Conservation (phyloP, 2,329 filamentous ascomycete species). For the Arthrobotrys entomopaga region DNA sequence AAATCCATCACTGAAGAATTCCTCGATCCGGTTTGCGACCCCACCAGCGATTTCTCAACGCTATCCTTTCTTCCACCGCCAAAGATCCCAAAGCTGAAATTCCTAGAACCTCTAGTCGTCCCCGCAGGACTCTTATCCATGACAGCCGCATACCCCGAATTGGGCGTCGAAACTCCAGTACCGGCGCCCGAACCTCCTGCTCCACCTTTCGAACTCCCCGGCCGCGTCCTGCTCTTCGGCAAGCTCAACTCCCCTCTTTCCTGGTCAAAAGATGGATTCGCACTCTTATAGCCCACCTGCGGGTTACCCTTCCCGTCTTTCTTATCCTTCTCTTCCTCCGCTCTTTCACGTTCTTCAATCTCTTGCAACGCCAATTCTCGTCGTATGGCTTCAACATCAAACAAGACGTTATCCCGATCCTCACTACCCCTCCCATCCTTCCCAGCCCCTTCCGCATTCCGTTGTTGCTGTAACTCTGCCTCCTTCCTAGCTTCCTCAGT, state of each 20-base stretch:
- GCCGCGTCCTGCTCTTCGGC: conserved; percentile 60
- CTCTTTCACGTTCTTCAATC: conserved; percentile 64
- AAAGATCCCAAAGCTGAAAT: conserved; percentile 49
- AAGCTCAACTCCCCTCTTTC: conserved; percentile 33
- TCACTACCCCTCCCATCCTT: conserved; percentile 59
- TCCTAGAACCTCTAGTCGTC: conserved; percentile 31
- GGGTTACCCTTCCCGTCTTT: conserved; percentile 70
- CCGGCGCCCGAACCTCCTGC: conserved; percentile 55
- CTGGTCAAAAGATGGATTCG: conserved; percentile 14
- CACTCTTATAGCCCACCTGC: conserved; percentile 60
- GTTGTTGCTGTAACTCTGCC: conserved; percentile 64
- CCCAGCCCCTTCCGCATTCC: conserved; percentile 66
- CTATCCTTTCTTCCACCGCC: conserved; percentile 44
- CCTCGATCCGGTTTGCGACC: conserved; percentile 21
- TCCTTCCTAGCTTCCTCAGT: conserved; percentile 58
- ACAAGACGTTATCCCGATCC: conserved; percentile 72
- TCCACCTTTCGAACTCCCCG: conserved; percentile 56
- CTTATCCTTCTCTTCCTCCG: conserved; percentile 72
- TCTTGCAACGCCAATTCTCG: conserved; percentile 81
- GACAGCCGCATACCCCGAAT: neutral
- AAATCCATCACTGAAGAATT: conserved; percentile 49
- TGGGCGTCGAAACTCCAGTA: conserved; percentile 54
- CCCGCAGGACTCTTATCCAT: conserved; percentile 32
- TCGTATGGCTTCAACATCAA: conserved; percentile 94
- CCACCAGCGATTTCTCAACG: conserved; percentile 28